A percentile compares a stretch with the other conserved stretches of the same genome.
phyloP scores from a whole-genome alignment of 2,329 filamentous ascomycete genomes.

The Raffaelea ambrosiae region DNA sequence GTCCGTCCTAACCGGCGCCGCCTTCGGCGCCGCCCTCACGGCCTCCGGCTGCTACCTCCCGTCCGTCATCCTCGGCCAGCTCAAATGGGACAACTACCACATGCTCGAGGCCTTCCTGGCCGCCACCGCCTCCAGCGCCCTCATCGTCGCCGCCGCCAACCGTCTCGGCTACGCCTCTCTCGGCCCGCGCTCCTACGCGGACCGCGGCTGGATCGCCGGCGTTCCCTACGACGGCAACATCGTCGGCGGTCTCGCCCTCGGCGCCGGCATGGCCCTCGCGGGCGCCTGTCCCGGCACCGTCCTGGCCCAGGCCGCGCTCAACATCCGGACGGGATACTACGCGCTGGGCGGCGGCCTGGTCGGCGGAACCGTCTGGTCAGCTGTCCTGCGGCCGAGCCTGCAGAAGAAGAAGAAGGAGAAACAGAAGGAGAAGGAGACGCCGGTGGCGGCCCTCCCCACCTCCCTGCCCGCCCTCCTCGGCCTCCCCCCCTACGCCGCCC shows the following conservation, averaged over 20 bases:
- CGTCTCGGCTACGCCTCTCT: conserved; percentile 32
- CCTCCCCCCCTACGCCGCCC: conserved; percentile 23
- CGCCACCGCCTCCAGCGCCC: conserved; percentile 50
- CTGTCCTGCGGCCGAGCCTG: conserved; percentile 27
- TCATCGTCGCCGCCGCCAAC: conserved; percentile 37
- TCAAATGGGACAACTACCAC: conserved; percentile 52
- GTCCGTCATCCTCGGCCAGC: conserved; percentile 50
- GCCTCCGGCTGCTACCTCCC: conserved; percentile 53
- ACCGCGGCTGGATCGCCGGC: conserved; percentile 42
- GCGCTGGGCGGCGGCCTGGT: conserved; percentile 45
- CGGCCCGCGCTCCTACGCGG: conserved; percentile 39
- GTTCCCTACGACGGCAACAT: conserved; percentile 59
- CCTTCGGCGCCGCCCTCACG: conserved; percentile 54
- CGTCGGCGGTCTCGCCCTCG: conserved; percentile 52
- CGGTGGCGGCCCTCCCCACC: not conserved
- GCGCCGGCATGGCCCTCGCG: conserved; percentile 57
- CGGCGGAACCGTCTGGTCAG: conserved; percentile 46
- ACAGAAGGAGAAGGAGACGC: not conserved
- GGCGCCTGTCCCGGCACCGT: conserved; percentile 60
- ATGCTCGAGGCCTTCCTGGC: conserved; percentile 59
- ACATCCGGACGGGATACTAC: conserved; percentile 41
- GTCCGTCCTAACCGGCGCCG: conserved; percentile 38
- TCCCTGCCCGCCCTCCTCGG: conserved; percentile 30
- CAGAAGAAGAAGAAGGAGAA: not conserved
- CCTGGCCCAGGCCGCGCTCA: conserved; percentile 49